Conservation (phyloP, 495 filamentous ascomycete genomes). For the Penicillium canescens region DNA sequence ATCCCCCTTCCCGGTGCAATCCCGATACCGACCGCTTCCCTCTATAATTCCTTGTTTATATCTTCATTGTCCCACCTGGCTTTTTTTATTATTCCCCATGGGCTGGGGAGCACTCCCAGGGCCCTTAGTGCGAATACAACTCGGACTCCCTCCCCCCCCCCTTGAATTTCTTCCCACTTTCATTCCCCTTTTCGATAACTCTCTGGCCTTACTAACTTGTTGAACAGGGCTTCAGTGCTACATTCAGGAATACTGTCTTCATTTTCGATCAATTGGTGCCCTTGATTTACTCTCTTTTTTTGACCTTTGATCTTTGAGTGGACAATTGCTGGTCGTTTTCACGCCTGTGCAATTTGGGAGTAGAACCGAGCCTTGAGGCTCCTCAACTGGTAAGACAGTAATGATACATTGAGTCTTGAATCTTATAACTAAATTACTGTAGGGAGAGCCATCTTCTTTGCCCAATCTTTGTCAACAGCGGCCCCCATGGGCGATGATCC, state of each 20-base stretch:
- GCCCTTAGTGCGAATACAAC: background rate
- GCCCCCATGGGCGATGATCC: slow-evolving; percentile 39
- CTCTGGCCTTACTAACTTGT: no score
- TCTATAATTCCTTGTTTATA: slow-evolving; percentile 4
- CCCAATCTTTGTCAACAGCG: slow-evolving; percentile 9
- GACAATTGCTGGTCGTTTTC: no score
- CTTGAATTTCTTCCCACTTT: slow-evolving; percentile 2
- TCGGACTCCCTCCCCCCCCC: background rate
- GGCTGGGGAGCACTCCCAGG: background rate
- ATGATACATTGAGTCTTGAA: background rate
- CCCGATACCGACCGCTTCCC: no score
- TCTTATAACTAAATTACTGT: background rate
- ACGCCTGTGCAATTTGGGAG: no score
- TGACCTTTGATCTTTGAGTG: background rate
- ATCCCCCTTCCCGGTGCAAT: no score
- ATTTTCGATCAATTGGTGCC: no score
- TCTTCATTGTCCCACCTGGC: slow-evolving; percentile 12
- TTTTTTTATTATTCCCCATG: slow-evolving; percentile 6
- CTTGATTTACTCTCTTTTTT: background rate
- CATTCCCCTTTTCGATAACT: background rate
- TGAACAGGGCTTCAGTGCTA: no score
- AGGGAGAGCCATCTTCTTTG: background rate
- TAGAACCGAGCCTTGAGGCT: no score
- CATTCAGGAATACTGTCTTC: no score
- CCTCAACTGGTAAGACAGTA: background rate